Evolutionary conservation across 2,329 filamentous ascomycete genomes (phyloP).

Genomic region (Coniochaeta hoffmannii): DNA sequence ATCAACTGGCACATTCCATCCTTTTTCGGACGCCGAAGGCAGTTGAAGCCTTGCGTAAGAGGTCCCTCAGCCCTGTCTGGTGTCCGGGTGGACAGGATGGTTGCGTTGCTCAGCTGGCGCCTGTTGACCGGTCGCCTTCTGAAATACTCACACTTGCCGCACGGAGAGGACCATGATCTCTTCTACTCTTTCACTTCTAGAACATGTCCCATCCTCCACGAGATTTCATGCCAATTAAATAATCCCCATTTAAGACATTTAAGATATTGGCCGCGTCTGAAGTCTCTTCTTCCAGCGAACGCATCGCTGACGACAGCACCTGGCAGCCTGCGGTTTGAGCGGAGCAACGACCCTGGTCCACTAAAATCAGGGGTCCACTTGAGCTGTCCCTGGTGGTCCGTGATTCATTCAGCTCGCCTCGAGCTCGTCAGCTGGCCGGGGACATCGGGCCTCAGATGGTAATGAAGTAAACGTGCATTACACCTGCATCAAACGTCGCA

Average conservation of each 20-base stretch:
- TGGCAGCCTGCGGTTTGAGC: not conserved
- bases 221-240: too few species aligned
- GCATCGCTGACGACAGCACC: not conserved
- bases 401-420: not conserved
- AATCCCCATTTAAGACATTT: too few species aligned
- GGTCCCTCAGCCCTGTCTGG: not conserved
- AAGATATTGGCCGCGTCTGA: too few species aligned
- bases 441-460: not conserved
- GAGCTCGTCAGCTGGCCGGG: not conserved
- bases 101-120: constrained; percentile 1
- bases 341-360: not conserved
- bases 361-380: not conserved
- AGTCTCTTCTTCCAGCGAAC: too few species aligned
- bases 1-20: not conserved
- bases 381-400: not conserved
- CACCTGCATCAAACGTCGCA: not conserved
- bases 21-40: not conserved
- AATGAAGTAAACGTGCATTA: constrained; percentile 2
- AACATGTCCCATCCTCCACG: too few species aligned
- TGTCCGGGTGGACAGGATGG: not conserved
- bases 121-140: not conserved
- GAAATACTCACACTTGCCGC: not conserved
- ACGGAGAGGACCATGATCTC: not conserved
- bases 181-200: not conserved
- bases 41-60: not conserved